Conservation (phyloP, 441 rosid species). For the Raphanus hybrid region DNA sequence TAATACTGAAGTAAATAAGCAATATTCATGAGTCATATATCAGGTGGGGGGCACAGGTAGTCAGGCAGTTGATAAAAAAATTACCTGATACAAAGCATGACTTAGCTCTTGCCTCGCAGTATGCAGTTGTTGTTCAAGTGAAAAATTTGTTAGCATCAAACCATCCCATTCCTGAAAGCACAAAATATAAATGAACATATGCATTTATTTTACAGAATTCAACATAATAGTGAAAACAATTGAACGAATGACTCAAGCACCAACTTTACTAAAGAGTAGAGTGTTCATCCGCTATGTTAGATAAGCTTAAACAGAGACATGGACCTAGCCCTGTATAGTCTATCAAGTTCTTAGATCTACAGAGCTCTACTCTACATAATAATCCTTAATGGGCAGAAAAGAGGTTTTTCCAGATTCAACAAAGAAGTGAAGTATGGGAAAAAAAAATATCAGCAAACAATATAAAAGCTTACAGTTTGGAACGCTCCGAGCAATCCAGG, state of each 20-base stretch:
- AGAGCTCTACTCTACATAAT: slow-evolving; percentile 16
- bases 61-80: not conserved
- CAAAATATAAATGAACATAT: slow-evolving; percentile 15
- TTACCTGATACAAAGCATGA: slow-evolving; percentile 97
- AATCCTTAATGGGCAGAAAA: not conserved
- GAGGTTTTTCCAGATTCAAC: not conserved
- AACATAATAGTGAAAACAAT: not conserved
- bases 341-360: not conserved
- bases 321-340: not conserved
- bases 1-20: not conserved
- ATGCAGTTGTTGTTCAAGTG: slow-evolving; percentile 95
- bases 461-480: slow-evolving; percentile 71
- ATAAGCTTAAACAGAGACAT: slow-evolving; percentile 1
- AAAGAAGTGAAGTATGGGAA: slow-evolving; percentile 10
- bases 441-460: not conserved
- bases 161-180: slow-evolving; percentile 95
- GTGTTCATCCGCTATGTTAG: not conserved
- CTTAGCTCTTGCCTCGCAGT: slow-evolving; percentile 98
- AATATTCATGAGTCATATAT: slow-evolving; percentile 8
- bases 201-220: not conserved
- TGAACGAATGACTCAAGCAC: not conserved
- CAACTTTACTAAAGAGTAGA: slow-evolving; percentile 17
- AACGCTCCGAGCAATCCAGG: slow-evolving; percentile 96
- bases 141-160: slow-evolving; percentile 92
- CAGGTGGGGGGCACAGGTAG: slow-evolving; percentile 1